Base-by-base conservation (phyloP, 257 asterid species). In the Forsythia suspensa region DNA sequence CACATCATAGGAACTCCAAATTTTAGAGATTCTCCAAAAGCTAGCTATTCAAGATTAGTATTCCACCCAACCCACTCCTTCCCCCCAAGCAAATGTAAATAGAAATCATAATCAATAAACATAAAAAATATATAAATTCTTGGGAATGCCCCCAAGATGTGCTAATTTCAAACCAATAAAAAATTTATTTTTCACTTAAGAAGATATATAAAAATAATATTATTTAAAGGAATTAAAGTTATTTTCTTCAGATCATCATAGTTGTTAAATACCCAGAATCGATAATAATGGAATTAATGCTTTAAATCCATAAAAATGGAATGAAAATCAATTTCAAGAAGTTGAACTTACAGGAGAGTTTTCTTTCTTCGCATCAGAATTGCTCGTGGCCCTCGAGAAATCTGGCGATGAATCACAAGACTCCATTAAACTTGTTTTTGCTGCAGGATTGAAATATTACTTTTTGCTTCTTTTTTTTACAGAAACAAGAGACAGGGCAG, bases 321-420 rank as follows among this genome's bases (percentile, higher is more conserved):
- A 76, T 41, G 36, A 59, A 59, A 75, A 46, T 34, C 39, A 36
- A 41, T 34, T 18, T 66, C 13, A 67, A 36, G 42, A 76, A 59
- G 8, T 44, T 8, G n/a, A 74, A 86, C 88, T 80, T 80, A 87
- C 98, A 82, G 72, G 85, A 77, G 85, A 86, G 70, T 39, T 80
- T 79, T 85, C 94, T 77, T 82, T 86, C 80, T 83, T 89, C 55
- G 87, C 83, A 80, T 80, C 81, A 71, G 76, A 87, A 75, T 87
- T 84, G 81, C 52, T 75, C 8, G 88, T 82, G 37, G 86, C 73
- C 81, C 74, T 85, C 83, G 65, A 76, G n/a, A 75, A 83, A 88
- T 88, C 82, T 72, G 91, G 94, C 2, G 92, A 83, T 76, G 92
- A 86, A 87, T 87, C 91, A 67, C 83, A 74, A 73, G 88, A 88